Percentiles rank a stretch among this genome's conserved stretches.
Conservation (phyloP, 768 basidiomycete species). For the Neoboletus subvelutipes region DNA sequence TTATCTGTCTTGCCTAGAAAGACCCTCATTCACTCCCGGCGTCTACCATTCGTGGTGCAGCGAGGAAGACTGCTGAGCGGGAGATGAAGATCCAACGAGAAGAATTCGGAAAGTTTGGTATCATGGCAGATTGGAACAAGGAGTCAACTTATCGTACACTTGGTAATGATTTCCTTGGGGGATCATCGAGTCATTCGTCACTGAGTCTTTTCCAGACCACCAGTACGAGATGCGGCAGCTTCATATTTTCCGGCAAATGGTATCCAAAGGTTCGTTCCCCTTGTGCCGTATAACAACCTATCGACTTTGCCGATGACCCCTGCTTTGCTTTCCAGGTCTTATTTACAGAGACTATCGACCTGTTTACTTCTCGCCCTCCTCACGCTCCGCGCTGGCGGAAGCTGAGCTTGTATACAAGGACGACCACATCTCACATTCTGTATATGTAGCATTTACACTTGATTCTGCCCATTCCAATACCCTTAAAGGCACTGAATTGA, state of each 20-base stretch:
- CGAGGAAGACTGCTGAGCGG: constrained; percentile 66
- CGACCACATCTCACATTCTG: constrained; percentile 83
- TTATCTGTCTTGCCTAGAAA: constrained; percentile 38
- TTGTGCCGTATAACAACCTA: neutral
- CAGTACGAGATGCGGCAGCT: constrained; percentile 88
- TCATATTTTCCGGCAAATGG: constrained; percentile 83
- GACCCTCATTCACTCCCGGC: constrained; percentile 58
- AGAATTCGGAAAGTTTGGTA: constrained; percentile 78
- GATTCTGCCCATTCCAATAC: constrained; percentile 28
- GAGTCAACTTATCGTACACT: constrained; percentile 80
- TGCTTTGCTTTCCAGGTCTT: constrained; percentile 47
- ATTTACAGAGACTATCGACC: constrained; percentile 88
- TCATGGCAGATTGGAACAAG: constrained; percentile 89
- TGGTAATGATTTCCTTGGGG: constrained; percentile 44
- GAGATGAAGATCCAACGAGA: constrained; percentile 74
- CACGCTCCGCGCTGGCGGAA: constrained; percentile 90
- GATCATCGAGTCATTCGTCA: neutral
- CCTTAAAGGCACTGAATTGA: constrained; percentile 13
- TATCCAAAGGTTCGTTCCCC: constrained; percentile 61
- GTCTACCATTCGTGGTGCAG: constrained; percentile 63
- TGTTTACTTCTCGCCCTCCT: constrained; percentile 94
- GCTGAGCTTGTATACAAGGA: constrained; percentile 92
- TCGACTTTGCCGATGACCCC: neutral
- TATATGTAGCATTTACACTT: constrained; percentile 80
- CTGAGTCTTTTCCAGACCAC: constrained; percentile 54